Evolutionary conservation across 2,329 filamentous ascomycete species (phyloP).

Genomic region (Trichoderma afroharzianum): DNA sequence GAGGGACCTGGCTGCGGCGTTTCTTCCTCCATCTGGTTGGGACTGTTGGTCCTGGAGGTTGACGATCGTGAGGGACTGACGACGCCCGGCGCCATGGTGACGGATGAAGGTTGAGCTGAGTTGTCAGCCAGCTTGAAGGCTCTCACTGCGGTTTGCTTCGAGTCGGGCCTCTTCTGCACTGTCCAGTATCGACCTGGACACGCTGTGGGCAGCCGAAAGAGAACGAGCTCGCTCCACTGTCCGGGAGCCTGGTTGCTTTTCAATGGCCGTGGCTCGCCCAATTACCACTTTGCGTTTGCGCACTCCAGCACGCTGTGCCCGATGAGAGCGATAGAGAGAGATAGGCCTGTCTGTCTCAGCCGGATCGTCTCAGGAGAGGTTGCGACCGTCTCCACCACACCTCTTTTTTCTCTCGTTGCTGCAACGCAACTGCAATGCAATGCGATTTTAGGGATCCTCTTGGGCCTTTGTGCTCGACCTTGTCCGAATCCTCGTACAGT

Average conservation of each 20-base stretch:
- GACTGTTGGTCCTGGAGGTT: constrained; percentile 14
- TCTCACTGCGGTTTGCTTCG: neutral
- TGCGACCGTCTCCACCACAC: constrained; percentile 13
- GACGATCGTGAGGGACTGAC: constrained; percentile 4
- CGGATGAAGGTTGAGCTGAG: neutral
- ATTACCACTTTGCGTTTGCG: neutral
- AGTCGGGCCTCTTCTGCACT: neutral
- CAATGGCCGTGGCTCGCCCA: neutral
- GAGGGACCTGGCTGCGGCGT: constrained; percentile 1
- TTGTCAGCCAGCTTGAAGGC: neutral
- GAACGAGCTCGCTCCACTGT: constrained; percentile 13
- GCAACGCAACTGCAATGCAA: constrained; percentile 3
- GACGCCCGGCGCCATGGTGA: constrained; percentile 23
- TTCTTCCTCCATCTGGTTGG: constrained; percentile 5
- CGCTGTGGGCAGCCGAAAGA: constrained; percentile 2
- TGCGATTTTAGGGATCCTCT: neutral
- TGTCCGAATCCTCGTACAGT: neutral
- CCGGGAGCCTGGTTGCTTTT: constrained; percentile 10
- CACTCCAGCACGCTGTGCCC: constrained; percentile 4
- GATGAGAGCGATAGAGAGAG: neutral
- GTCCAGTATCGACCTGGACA: neutral
- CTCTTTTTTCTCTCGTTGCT: neutral
- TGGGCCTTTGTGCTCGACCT: neutral
- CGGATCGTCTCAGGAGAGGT: constrained; percentile 7
- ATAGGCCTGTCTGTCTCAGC: neutral